These are phyloP conservation scores for Wickerhamiella hasegawae DNA, from an alignment of 805 yeast species.

Conservation along the genomic window DNA sequence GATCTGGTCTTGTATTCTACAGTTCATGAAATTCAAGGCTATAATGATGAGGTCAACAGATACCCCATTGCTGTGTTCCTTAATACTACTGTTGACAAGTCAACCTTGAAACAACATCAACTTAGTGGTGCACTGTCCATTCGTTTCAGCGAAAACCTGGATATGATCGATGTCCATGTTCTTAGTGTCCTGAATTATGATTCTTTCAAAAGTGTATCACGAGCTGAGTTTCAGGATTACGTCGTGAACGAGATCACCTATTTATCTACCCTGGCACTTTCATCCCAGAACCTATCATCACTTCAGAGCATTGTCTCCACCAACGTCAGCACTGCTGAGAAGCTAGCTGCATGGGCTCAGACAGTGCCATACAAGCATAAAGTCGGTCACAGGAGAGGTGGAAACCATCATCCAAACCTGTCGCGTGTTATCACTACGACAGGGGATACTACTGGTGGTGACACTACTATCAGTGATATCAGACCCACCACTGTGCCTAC, in stretches of 20 bases:
- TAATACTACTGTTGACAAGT: constrained; percentile 32
- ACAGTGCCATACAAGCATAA: constrained; percentile 5
- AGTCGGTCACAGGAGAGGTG: constrained; percentile 2
- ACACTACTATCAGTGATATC: not conserved
- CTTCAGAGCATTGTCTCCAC: constrained; percentile 18
- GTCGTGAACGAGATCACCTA: constrained; percentile 27
- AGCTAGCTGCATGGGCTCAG: constrained; percentile 17
- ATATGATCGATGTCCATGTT: constrained; percentile 12
- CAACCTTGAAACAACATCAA: constrained; percentile 23
- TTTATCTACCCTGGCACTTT: constrained; percentile 21
- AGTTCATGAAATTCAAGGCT: constrained; percentile 24
- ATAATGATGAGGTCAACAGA: constrained; percentile 22
- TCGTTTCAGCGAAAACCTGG: constrained; percentile 23
- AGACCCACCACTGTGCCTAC: not conserved
- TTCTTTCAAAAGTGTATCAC: constrained; percentile 16
- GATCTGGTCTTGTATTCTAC: constrained; percentile 19
- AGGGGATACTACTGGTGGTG: not conserved
- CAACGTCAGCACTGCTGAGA: constrained; percentile 16
- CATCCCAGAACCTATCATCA: constrained; percentile 23
- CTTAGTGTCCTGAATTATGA: constrained; percentile 15
- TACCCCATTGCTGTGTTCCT: constrained; percentile 53
- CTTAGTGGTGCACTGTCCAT: constrained; percentile 36
- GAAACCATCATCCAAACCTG: constrained; percentile 3
- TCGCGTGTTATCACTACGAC: constrained; percentile 1
- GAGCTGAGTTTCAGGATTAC: constrained; percentile 22